A percentile compares a stretch with the other conserved stretches of the same genome.
Evolutionary conservation across 2,329 filamentous ascomycete species (phyloP).

Genomic region (Botryotinia convoluta): DNA sequence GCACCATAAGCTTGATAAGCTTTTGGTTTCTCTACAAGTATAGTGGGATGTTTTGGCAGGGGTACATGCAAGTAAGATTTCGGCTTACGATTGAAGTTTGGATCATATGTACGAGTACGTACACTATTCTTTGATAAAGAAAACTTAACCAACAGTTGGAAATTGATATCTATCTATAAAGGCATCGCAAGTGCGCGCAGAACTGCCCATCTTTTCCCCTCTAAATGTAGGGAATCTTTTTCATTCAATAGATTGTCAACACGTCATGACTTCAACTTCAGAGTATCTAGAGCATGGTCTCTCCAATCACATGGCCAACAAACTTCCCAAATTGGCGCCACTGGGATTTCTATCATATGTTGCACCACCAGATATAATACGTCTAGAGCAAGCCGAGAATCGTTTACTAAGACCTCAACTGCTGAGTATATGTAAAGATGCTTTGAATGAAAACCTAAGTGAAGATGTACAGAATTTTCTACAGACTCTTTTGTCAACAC

Average conservation of each 20-base stretch:
- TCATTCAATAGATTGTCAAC: not conserved
- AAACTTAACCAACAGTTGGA: too few relatives aligned
- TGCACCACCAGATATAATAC: not conserved
- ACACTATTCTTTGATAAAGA: too few relatives aligned
- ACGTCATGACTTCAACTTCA: too few relatives aligned
- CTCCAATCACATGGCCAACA: not conserved
- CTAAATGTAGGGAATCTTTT: not conserved
- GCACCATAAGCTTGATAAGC: too few relatives aligned
- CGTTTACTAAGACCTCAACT: not conserved
- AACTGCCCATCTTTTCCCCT: not conserved
- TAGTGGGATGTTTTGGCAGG: too few relatives aligned
- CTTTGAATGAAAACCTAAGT: too few relatives aligned
- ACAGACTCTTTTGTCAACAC: not conserved
- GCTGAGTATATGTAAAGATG: too few relatives aligned
- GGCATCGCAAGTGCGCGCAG: not conserved
- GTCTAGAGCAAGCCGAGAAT: not conserved
- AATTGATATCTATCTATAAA: too few relatives aligned
- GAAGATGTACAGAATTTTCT: not conserved
- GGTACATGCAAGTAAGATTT: too few relatives aligned
- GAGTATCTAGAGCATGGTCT: not conserved
- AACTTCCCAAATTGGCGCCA: not conserved
- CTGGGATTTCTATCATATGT: not conserved
- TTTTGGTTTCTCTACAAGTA: too few relatives aligned
- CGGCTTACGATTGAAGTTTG: too few relatives aligned
- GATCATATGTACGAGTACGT: too few relatives aligned